Evolutionary conservation across 1,284 basidiomycete species (phyloP).

Genomic region (Spongispora temasekensis): DNA sequence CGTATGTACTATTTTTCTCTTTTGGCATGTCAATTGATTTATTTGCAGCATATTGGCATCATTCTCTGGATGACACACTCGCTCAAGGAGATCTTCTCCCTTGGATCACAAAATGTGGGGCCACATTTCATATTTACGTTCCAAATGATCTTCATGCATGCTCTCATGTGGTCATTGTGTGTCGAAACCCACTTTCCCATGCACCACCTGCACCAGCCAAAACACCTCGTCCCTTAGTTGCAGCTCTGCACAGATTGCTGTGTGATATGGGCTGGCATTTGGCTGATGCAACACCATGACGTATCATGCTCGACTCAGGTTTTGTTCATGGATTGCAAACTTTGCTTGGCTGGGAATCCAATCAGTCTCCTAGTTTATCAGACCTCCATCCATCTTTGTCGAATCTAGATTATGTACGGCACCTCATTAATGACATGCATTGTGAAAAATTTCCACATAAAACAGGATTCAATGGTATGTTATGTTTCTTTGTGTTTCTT

Average conservation of each 20-base stretch:
- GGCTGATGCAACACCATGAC: constrained; percentile 30
- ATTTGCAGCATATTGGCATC: constrained; percentile 25
- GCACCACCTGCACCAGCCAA: constrained; percentile 12
- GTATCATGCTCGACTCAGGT: constrained; percentile 23
- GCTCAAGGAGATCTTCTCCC: neutral
- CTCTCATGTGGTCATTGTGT: constrained; percentile 19
- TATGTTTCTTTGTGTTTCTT: neutral
- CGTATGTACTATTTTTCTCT: neutral
- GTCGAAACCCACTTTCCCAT: constrained; percentile 17
- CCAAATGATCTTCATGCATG: constrained; percentile 20
- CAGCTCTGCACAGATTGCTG: constrained; percentile 6
- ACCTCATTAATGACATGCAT: neutral
- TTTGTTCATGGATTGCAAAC: constrained; percentile 8
- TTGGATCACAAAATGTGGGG: constrained; percentile 2
- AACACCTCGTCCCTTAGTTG: constrained; percentile 8
- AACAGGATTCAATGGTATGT: neutral
- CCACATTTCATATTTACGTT: constrained; percentile 21
- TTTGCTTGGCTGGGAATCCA: neutral
- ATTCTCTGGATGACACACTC: neutral
- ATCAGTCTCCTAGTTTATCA: neutral
- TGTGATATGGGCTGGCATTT: constrained; percentile 18
- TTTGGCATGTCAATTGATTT: neutral
- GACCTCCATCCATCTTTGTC: neutral
- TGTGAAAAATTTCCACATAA: neutral
- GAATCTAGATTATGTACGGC: neutral